A percentile compares a stretch with the other conserved stretches of the same genome.
Evolutionary conservation across 805 yeast species (phyloP).

Genomic region (Teunomyces lycoperdinae): DNA sequence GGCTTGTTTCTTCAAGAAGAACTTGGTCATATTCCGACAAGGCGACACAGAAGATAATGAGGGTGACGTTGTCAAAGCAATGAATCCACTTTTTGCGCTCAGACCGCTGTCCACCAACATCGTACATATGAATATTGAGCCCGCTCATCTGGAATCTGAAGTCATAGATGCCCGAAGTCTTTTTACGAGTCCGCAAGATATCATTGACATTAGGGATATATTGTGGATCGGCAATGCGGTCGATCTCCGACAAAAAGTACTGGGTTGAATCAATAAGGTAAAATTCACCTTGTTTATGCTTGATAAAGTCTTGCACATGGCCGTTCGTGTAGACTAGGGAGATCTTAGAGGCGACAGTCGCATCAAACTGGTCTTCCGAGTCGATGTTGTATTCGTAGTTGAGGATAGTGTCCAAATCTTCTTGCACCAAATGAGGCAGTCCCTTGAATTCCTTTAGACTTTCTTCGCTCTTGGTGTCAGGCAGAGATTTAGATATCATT

Average conservation of each 20-base stretch:
- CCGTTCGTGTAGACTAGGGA: slow-evolving; percentile 53
- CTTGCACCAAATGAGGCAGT: slow-evolving; percentile 7
- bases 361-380: slow-evolving; percentile 52
- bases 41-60: slow-evolving; percentile 88
- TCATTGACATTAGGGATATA: slow-evolving; percentile 77
- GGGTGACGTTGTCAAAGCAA: slow-evolving; percentile 89
- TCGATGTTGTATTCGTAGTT: slow-evolving; percentile 52
- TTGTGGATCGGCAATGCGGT: slow-evolving; percentile 54
- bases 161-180: slow-evolving; percentile 90
- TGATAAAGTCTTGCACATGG: slow-evolving; percentile 55
- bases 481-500: slow-evolving; percentile 21
- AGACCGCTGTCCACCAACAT: slow-evolving; percentile 94
- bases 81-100: slow-evolving; percentile 98
- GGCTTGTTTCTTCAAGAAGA: slow-evolving; percentile 48
- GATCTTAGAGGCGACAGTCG: slow-evolving; percentile 47
- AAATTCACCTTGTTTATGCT: slow-evolving; percentile 63
- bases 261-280: slow-evolving; percentile 83
- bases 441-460: slow-evolving; percentile 12
- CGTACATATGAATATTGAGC: slow-evolving; percentile 49
- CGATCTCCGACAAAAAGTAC: slow-evolving; percentile 68
- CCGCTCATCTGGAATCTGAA: slow-evolving; percentile 71
- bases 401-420: slow-evolving; percentile 44
- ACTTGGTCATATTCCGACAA: slow-evolving; percentile 88
- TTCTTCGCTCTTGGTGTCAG: slow-evolving; percentile 5
- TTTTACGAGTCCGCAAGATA: slow-evolving; percentile 81